Conservation (phyloP, 2,329 filamentous ascomycete species). For the Peltaster fructicola region DNA sequence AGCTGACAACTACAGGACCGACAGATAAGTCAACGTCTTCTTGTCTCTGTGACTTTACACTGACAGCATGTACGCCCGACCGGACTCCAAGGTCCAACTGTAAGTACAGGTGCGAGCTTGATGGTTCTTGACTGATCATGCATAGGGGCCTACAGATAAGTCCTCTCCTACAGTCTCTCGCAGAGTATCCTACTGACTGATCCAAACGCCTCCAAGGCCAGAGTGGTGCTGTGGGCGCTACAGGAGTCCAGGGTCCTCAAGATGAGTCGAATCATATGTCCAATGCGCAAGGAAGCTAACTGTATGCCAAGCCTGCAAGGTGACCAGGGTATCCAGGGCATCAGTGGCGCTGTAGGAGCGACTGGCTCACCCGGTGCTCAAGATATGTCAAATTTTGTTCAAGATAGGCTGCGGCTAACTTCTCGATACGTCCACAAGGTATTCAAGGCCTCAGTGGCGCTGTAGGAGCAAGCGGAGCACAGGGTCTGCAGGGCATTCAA, state of each 20-base stretch:
- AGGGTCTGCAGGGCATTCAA: not conserved
- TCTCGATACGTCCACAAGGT: no score
- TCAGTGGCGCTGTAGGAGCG: slow-evolving; percentile 1
- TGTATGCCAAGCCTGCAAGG: slow-evolving; percentile 4
- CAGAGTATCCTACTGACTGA: no score
- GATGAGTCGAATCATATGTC: slow-evolving; percentile 1
- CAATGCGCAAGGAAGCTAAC: slow-evolving; percentile 6
- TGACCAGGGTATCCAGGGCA: not conserved
- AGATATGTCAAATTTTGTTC: slow-evolving; percentile 1
- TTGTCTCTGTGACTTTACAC: not conserved
- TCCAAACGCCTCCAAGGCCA: not conserved
- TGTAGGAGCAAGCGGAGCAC: slow-evolving; percentile 1
- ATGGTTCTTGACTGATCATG: no score
- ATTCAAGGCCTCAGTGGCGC: no score
- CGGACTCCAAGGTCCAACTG: slow-evolving; percentile 1
- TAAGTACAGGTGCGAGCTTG: slow-evolving; percentile 1
- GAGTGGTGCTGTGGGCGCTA: slow-evolving; percentile 1
- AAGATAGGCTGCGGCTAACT: slow-evolving; percentile 1
- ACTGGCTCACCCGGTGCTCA: slow-evolving; percentile 1
- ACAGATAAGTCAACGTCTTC: no score
- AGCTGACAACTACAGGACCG: slow-evolving; percentile 10
- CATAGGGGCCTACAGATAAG: no score
- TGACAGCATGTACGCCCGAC: no score
- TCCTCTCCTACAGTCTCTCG: no score
- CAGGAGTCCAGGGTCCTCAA: slow-evolving; percentile 1